Base-by-base conservation (phyloP, 1,139 yeast genomes). In the Blastobotrys petasosporus region DNA sequence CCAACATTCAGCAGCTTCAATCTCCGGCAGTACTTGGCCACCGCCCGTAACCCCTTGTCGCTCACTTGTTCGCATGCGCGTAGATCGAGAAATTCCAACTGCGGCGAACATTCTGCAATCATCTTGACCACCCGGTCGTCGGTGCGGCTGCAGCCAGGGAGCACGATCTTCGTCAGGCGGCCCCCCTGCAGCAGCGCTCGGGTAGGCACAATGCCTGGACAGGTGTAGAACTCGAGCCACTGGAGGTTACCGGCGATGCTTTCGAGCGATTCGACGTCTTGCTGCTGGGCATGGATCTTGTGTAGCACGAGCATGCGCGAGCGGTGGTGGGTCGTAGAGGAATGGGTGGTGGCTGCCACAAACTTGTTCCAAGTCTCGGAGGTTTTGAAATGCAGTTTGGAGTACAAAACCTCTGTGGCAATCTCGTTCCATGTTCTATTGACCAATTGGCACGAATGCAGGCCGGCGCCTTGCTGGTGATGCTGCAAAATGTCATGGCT, bases 41-140 rank as follows among this genome's bases (percentile, higher is more conserved):
- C 65, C 17, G 76, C 74, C 50, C 80, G 78, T 23, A 90, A 66
- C 1, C 96, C 92, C 31, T 77, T 68, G 66, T 90, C 97, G 2
- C 86, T 73, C 12, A 90, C 77, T 49, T 71, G 68, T 53, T 85
- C 92, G 65, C 97, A 88, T 0, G 95, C 97, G 39, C 97, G 72
- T 28, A 90, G 66, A 58, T 90, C 97, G 42, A 90, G 67, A 17
- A 73, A 71, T 51, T 75, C 76, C 45, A 90, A 69, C 39, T 73
- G 73, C 3, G 85, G 83, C 53, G 94, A 78, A 45, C 63, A 58
- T 33, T 68, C 65, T 3, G 85, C 73, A 3, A 86, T 72, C 42
- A 66, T 54, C 2, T 69, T 65, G 46, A 90, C 65, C 45, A 78
- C 74, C 2, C 67, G 63, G 63, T 90, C 95, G 58, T 77, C 79